Conservation (phyloP, 306 rosid genomes). For the Phaseolus lunatus region DNA sequence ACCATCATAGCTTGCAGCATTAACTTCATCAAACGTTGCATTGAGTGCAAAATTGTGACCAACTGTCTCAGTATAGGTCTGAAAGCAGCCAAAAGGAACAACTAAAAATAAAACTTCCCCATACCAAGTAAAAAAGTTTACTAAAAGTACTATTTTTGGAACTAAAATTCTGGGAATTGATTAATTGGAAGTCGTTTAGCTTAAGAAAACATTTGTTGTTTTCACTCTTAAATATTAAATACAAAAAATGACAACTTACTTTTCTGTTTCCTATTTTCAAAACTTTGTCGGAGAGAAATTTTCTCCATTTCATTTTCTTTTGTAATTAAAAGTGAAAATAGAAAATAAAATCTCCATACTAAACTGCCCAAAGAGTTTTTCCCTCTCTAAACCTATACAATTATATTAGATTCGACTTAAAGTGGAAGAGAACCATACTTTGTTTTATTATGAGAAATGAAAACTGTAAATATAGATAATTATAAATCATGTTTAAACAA, state of each 20-base stretch:
- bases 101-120: constrained; percentile 13
- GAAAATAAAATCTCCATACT: background rate
- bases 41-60: constrained; percentile 89
- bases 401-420: too few species aligned
- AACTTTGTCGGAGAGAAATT: background rate
- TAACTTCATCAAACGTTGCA: constrained; percentile 81
- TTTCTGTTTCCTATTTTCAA: background rate
- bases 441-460: too few species aligned
- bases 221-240: background rate
- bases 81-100: constrained; percentile 37
- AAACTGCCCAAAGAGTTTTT: too few species aligned
- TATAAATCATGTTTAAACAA: too few species aligned
- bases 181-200: background rate
- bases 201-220: background rate
- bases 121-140: background rate
- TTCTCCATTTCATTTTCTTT: background rate
- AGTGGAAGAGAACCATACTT: too few species aligned
- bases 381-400: too few species aligned
- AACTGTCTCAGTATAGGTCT: constrained; percentile 70
- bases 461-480: too few species aligned
- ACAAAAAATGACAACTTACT: background rate
- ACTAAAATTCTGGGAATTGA: background rate
- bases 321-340: background rate
- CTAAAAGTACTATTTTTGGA: background rate
- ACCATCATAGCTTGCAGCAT: constrained; percentile 71